A percentile compares a stretch with the other conserved stretches of the same genome.
Evolutionary conservation across 2,329 filamentous ascomycete genomes (phyloP).

Genomic region (Trichophyton mentagrophytes): DNA sequence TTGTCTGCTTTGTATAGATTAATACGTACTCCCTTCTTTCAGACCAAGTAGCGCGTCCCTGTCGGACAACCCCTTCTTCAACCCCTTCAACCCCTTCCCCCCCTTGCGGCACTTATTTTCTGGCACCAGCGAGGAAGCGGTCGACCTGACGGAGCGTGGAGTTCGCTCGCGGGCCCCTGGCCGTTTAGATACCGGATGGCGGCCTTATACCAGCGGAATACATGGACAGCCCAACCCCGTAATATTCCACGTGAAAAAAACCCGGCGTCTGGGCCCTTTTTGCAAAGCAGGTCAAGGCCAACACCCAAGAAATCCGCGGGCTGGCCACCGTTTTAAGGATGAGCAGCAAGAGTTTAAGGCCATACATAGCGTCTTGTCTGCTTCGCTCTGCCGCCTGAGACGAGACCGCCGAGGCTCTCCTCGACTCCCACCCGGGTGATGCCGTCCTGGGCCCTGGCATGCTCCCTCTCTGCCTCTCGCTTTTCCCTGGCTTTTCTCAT

Average conservation of each 20-base stretch:
- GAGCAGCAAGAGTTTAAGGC: too few relatives aligned
- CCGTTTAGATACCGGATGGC: background rate
- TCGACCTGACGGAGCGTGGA: background rate
- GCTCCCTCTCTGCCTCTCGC: background rate
- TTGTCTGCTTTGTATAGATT: too few relatives aligned
- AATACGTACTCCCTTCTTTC: background rate
- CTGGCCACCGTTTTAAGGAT: background rate
- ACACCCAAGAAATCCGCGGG: background rate
- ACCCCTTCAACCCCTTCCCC: background rate
- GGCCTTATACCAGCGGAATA: background rate
- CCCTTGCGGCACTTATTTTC: background rate
- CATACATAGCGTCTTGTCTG: background rate
- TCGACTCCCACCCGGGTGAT: background rate
- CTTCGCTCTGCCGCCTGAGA: background rate
- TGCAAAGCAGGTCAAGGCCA: background rate
- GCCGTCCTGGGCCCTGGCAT: background rate
- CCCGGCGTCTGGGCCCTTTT: background rate
- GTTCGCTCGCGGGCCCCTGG: background rate
- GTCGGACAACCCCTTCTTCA: background rate
- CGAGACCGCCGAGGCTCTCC: background rate
- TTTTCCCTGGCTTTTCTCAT: background rate
- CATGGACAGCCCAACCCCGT: background rate
- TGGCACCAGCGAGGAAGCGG: background rate
- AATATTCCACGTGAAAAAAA: conserved; percentile 1
- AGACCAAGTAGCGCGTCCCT: background rate